phyloP scores from a whole-genome alignment of 2,329 filamentous ascomycete genomes.

The Clarireedia homoeocarpa region DNA sequence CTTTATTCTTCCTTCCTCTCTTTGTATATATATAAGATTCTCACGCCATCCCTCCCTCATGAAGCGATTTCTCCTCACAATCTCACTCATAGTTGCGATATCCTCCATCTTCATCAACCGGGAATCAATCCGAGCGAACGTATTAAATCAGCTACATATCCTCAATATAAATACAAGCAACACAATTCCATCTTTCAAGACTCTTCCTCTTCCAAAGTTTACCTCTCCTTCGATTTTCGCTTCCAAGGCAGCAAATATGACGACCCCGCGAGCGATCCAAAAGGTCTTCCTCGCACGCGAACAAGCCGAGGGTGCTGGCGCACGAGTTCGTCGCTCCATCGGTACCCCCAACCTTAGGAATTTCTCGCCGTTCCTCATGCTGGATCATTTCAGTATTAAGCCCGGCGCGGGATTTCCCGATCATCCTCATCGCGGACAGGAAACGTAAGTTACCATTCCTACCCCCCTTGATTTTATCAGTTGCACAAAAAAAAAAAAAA shows the following conservation, averaged over 20 bases:
- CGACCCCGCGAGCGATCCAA: conserved; percentile 65
- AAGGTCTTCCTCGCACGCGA: conserved; percentile 79
- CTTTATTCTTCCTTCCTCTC: background rate
- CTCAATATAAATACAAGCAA: conserved; percentile 13
- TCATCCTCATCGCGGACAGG: conserved; percentile 58
- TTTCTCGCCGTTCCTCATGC: conserved; percentile 91
- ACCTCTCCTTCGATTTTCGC: conserved; percentile 16
- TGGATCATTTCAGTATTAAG: conserved; percentile 80
- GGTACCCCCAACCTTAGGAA: conserved; percentile 77
- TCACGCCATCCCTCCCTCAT: conserved; percentile 12
- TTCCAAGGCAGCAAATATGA: conserved; percentile 42
- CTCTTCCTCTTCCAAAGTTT: conserved; percentile 15
- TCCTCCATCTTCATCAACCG: conserved; percentile 21
- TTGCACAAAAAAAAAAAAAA: background rate
- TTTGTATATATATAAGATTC: background rate
- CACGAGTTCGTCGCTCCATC: conserved; percentile 77
- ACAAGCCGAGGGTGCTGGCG: conserved; percentile 82
- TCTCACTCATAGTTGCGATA: conserved; percentile 23
- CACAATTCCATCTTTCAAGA: background rate
- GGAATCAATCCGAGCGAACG: conserved; percentile 16
- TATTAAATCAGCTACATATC: conserved; percentile 14
- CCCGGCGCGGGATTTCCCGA: conserved; percentile 85
- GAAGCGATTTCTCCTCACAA: conserved; percentile 23
- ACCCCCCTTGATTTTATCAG: too few species aligned
- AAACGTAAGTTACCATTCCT: background rate